Evolutionary conservation across 163 green algal genomes (phyloP).

Genomic region (Volvox carteri): DNA sequence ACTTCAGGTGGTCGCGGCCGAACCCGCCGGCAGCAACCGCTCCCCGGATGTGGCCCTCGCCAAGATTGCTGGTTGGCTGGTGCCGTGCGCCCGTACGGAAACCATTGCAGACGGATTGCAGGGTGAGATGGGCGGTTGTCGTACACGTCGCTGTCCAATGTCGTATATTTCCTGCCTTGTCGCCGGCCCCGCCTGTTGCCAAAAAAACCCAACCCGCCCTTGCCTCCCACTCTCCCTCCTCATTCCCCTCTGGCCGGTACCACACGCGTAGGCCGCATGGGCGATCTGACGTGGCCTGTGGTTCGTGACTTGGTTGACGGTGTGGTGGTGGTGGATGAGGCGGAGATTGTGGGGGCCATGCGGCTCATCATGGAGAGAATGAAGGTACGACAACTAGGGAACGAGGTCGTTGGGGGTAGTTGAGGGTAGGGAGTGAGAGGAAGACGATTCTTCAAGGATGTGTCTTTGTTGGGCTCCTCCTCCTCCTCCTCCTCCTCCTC

Average conservation of each 20-base stretch:
- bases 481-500: background rate
- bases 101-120: constrained; percentile 91
- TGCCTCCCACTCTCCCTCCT: no score
- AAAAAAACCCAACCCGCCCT: no score
- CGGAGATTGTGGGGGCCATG: constrained; percentile 88
- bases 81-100: constrained; percentile 64
- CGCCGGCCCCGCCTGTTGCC: no score
- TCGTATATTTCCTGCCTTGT: no score
- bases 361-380: constrained; percentile 79
- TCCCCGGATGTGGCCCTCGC: constrained; percentile 75
- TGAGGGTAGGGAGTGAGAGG: background rate
- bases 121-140: constrained; percentile 60
- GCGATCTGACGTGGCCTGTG: constrained; percentile 86
- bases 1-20: constrained; percentile 85
- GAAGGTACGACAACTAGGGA: constrained; percentile 60
- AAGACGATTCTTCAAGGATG: background rate
- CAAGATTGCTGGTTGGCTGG: constrained; percentile 76
- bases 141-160: no score
- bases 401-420: background rate
- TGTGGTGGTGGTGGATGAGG: constrained; percentile 81
- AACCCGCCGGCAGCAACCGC: constrained; percentile 81
- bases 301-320: constrained; percentile 81
- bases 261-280: constrained; percentile 75
- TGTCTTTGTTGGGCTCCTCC: background rate
- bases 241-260: no score